Conservation (phyloP, 805 yeast genomes). For the Candida pseudofarinosa region DNA sequence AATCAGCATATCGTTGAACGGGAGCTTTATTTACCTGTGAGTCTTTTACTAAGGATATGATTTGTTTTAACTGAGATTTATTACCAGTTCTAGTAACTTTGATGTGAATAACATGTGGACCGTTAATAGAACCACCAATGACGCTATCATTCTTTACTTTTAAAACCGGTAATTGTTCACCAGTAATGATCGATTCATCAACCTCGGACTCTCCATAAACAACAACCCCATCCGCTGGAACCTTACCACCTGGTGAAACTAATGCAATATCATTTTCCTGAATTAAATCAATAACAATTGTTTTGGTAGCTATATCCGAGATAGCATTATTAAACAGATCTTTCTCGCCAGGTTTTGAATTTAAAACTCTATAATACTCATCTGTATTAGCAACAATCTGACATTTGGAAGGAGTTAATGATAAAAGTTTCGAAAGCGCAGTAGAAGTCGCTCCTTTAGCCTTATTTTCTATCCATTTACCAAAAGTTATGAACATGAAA, state of each 20-base stretch:
- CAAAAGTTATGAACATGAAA: constrained; percentile 76
- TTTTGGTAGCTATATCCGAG: constrained; percentile 35
- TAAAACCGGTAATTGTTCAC: constrained; percentile 76
- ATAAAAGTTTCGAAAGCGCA: constrained; percentile 75
- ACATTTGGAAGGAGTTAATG: constrained; percentile 77
- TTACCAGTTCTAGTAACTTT: constrained; percentile 70
- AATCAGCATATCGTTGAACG: constrained; percentile 84
- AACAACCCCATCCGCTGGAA: constrained; percentile 90
- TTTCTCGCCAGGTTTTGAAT: constrained; percentile 4
- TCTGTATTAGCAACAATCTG: constrained; percentile 48
- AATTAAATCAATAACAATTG: constrained; percentile 69
- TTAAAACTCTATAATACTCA: constrained; percentile 16
- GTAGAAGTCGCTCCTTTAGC: constrained; percentile 94
- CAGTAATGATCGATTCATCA: constrained; percentile 88
- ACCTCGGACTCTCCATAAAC: constrained; percentile 75
- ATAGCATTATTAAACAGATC: constrained; percentile 1
- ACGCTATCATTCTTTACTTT: constrained; percentile 61
- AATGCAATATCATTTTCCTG: constrained; percentile 75
- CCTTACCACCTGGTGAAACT: constrained; percentile 78
- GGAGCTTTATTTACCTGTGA: constrained; percentile 91
- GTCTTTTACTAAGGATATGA: constrained; percentile 78
- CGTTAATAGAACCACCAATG: constrained; percentile 90
- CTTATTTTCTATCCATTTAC: constrained; percentile 85
- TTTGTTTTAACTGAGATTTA: constrained; percentile 81
- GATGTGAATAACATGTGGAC: constrained; percentile 66